Evolutionary conservation across 257 asterid genomes (phyloP).

Genomic region (Solanum dulcamara): DNA sequence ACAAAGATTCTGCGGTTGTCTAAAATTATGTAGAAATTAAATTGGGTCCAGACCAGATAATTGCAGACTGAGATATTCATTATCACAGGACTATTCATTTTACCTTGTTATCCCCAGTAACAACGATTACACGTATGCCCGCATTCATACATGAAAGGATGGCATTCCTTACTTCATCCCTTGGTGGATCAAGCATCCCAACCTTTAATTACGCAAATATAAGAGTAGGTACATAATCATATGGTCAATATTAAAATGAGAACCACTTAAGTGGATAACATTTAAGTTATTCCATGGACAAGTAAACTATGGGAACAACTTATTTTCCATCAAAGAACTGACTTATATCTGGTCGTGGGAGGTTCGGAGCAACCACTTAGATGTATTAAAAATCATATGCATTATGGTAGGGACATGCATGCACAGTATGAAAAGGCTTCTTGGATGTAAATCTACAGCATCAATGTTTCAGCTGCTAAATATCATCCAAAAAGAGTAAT

Average conservation of each 20-base stretch:
- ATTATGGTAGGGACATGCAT: not conserved
- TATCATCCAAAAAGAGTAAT: not conserved
- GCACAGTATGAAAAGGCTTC: not conserved
- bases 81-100: not conserved
- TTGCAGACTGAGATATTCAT: not conserved
- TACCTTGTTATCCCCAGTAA: slow-evolving; percentile 99
- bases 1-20: slow-evolving; percentile 94
- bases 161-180: slow-evolving; percentile 94
- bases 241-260: not conserved
- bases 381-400: not conserved
- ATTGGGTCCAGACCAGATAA: not conserved
- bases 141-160: slow-evolving; percentile 96
- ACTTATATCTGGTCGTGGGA: not conserved
- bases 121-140: slow-evolving; percentile 97
- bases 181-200: slow-evolving; percentile 99
- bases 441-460: not conserved
- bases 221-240: slow-evolving; percentile 1
- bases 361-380: not conserved
- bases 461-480: not conserved
- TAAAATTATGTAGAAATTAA: slow-evolving; percentile 8
- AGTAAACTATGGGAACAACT: not conserved
- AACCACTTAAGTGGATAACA: not conserved
- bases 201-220: slow-evolving; percentile 36
- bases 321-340: not conserved
- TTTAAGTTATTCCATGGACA: not conserved